These are phyloP conservation scores for Agroathelia rolfsii DNA, from an alignment of 1,284 basidiomycete genomes.

Conservation along the genomic window DNA sequence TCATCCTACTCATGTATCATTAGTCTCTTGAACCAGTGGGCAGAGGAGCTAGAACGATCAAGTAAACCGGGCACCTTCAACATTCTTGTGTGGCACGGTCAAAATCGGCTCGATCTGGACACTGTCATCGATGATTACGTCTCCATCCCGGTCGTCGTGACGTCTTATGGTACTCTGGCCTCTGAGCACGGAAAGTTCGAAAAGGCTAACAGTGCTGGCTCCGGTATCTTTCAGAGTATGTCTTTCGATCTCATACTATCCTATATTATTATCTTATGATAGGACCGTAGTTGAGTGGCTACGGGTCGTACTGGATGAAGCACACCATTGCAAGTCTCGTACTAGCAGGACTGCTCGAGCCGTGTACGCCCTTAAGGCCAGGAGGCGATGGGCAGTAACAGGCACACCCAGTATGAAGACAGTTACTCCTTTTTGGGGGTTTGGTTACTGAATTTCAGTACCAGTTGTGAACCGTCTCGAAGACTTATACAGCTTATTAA, in stretches of 20 bases:
- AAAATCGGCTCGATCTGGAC: slow-evolving; percentile 69
- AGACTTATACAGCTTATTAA: slow-evolving; percentile 86
- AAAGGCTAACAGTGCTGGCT: slow-evolving; percentile 34
- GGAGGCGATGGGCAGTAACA: slow-evolving; percentile 86
- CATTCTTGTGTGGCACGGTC: slow-evolving; percentile 79
- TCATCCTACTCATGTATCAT: no score
- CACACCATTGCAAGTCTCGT: slow-evolving; percentile 91
- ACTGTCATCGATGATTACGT: slow-evolving; percentile 38
- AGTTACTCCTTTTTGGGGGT: background rate
- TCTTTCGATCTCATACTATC: background rate
- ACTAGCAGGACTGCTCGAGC: slow-evolving; percentile 87
- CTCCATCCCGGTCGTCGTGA: slow-evolving; percentile 73
- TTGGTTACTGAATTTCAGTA: slow-evolving; percentile 44
- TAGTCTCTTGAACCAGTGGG: slow-evolving; percentile 86
- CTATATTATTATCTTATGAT: slow-evolving; percentile 10
- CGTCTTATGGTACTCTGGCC: slow-evolving; percentile 82
- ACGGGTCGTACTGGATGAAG: slow-evolving; percentile 79
- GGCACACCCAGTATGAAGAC: no score
- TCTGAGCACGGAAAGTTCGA: slow-evolving; percentile 73
- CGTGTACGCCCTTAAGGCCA: slow-evolving; percentile 74
- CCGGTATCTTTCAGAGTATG: slow-evolving; percentile 69
- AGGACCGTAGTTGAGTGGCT: slow-evolving; percentile 84
- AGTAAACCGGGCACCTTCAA: slow-evolving; percentile 63
- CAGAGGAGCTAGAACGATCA: slow-evolving; percentile 72
- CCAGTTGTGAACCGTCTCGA: slow-evolving; percentile 95